Evolutionary conservation across 1,284 basidiomycete species (phyloP), one percentile per base, ranked within the genome.

Genomic region (Trichosporon sp.): DNA sequence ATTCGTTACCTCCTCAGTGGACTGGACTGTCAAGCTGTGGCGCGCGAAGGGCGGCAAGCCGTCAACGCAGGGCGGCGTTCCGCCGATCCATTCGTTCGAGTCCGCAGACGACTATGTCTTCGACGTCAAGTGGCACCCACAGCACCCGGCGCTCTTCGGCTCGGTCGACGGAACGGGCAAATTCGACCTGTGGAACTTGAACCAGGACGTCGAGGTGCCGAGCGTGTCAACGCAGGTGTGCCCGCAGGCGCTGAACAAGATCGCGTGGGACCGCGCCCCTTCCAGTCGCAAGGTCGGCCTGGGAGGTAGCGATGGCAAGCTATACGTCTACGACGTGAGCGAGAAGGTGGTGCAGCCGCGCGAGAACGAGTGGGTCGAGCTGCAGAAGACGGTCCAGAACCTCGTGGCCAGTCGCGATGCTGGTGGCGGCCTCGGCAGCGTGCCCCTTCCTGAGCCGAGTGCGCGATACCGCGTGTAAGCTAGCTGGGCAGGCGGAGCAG

Each of bases 71-170:
- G 36, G 29, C 19, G 65, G 79, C 80, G 84, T 93, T 23, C 61
- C 85, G 1, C 91, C 95, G 1, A 71, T 96, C 19, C 90, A 94
- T 77, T 92, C 90, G 49, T 96, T 97, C 72, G 95, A 99, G 71
- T 95, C 97, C 79, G 89, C 92, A 11, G 92, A 93, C 77, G 95
- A 99, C 78, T 98, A 98, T 76, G 92, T 99, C n/a, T 98, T 96
- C 80, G 95, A 98, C 80, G 94, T 94, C 58, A 90, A 89, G 75
- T 99, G 96, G 96, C 95, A 98, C 78, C 93, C 95, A 1, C 83
- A 86, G 27, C 95, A 99, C 78, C 96, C 96, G 4, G 92, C 94
- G 0, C 67, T 96, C 49, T 99, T 99, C 77, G 95, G 90, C 14
- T 88, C 87, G 4, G 96, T 93, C 1, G 95, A 99, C 78, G 96